Percentiles rank a stretch among this genome's conserved stretches.
Evolutionary conservation across 2,329 filamentous ascomycete species (phyloP).

Genomic region (Ophiostoma piceae): DNA sequence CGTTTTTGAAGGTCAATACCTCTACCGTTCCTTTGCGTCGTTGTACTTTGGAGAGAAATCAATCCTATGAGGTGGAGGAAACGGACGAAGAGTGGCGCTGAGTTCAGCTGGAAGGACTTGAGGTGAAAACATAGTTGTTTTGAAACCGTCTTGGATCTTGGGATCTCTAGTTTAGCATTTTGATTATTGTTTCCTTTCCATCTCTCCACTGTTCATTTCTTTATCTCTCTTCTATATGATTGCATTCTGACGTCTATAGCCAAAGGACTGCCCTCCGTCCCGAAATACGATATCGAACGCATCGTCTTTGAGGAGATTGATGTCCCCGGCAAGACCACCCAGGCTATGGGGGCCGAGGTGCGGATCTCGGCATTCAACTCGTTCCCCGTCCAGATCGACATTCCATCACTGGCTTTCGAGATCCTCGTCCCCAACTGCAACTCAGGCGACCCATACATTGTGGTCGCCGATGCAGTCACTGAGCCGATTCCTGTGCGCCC

Average conservation of each 20-base stretch:
- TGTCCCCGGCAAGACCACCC: constrained; percentile 43
- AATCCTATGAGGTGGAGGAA: constrained; percentile 33
- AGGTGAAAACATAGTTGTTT: background rate
- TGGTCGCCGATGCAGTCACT: constrained; percentile 71
- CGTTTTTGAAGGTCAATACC: constrained; percentile 74
- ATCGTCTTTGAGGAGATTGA: constrained; percentile 73
- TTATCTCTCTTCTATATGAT: background rate
- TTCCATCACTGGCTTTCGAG: constrained; percentile 78
- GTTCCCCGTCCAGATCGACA: constrained; percentile 68
- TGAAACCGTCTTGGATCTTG: constrained; percentile 23
- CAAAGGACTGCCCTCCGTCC: constrained; percentile 68
- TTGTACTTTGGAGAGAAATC: constrained; percentile 58
- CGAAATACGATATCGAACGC: constrained; percentile 74
- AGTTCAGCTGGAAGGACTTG: background rate
- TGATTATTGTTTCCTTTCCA: background rate
- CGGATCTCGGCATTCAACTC: constrained; percentile 66
- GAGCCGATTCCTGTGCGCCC: constrained; percentile 62
- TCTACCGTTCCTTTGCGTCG: constrained; percentile 59
- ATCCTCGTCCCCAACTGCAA: constrained; percentile 80
- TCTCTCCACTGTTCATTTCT: background rate
- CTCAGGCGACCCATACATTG: constrained; percentile 64
- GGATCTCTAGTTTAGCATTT: background rate
- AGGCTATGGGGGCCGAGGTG: constrained; percentile 74
- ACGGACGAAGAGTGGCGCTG: background rate
- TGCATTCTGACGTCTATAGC: constrained; percentile 43